Percentiles rank a stretch among this genome's conserved stretches.
Conservation (phyloP, 768 basidiomycete species). For the Tulasnella sp. region DNA sequence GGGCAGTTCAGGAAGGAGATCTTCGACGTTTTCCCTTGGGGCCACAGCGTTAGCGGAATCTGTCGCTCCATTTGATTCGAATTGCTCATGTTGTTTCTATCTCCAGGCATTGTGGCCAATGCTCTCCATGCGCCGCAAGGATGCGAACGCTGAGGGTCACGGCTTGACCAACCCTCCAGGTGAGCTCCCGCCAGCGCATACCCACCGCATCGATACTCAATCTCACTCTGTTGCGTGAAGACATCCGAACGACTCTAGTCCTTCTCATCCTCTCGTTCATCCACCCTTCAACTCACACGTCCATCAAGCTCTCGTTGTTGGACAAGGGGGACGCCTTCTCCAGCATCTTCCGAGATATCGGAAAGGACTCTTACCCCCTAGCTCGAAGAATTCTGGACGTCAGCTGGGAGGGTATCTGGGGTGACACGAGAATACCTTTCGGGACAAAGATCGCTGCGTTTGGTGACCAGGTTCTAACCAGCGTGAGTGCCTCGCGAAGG, state of each 20-base stretch:
- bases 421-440: slow-evolving; percentile 69
- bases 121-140: background rate
- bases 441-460: slow-evolving; percentile 74
- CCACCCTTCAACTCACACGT: slow-evolving; percentile 50
- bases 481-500: slow-evolving; percentile 51
- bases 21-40: slow-evolving; percentile 76
- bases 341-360: slow-evolving; percentile 73
- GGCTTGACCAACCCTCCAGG: background rate
- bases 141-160: background rate
- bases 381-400: slow-evolving; percentile 68
- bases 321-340: slow-evolving; percentile 71
- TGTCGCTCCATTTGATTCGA: background rate
- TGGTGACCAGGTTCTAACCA: slow-evolving; percentile 63
- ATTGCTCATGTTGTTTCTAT: background rate
- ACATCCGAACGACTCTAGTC: slow-evolving; percentile 78
- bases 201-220: background rate
- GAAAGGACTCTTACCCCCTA: slow-evolving; percentile 66
- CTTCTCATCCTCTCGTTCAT: slow-evolving; percentile 76
- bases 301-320: slow-evolving; percentile 65
- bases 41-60: slow-evolving; percentile 59
- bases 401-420: slow-evolving; percentile 78
- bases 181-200: background rate
- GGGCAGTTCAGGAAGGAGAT: slow-evolving; percentile 66
- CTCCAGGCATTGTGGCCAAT: background rate
- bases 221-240: slow-evolving; percentile 46